phyloP scores from a whole-genome alignment of 164 flowering plant genomes.

The Nelumbo lutea region DNA sequence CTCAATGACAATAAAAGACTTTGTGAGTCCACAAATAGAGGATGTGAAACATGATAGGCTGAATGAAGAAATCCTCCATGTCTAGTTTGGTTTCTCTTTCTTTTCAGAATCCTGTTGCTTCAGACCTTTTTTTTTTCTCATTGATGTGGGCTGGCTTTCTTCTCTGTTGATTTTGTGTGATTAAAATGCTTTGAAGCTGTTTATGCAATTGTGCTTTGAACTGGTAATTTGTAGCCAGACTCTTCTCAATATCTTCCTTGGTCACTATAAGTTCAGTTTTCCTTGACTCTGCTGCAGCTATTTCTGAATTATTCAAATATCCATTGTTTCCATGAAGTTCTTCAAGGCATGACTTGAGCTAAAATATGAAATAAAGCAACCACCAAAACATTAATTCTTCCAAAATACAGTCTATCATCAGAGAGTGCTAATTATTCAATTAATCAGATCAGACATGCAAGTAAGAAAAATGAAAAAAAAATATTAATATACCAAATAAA shows the following conservation, averaged over 20 bases:
- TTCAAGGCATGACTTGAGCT: slow-evolving; percentile 37
- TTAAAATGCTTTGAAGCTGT: slow-evolving; percentile 32
- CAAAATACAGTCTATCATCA: background rate
- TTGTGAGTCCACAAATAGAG: too few relatives aligned
- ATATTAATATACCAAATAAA: too few relatives aligned
- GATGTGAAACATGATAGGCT: too few relatives aligned
- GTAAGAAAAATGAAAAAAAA: too few relatives aligned
- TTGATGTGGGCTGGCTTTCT: slow-evolving; percentile 1
- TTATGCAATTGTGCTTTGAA: slow-evolving; percentile 32
- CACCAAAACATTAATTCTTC: background rate
- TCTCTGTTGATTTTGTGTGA: slow-evolving; percentile 14
- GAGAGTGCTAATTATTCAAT: background rate
- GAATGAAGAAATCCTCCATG: too few relatives aligned
- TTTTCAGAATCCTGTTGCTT: background rate
- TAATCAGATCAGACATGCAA: background rate
- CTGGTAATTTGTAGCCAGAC: slow-evolving; percentile 39
- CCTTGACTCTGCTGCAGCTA: slow-evolving; percentile 40
- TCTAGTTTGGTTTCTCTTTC: background rate
- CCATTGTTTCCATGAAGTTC: slow-evolving; percentile 32
- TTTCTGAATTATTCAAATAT: slow-evolving; percentile 24
- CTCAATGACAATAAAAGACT: too few relatives aligned
- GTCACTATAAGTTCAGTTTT: slow-evolving; percentile 32
- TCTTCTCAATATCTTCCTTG: slow-evolving; percentile 38
- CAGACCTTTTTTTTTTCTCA: background rate
- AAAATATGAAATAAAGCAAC: slow-evolving; percentile 10